These are phyloP conservation scores for Thielaviopsis cerberus DNA, from an alignment of 2,329 filamentous ascomycete species.

Conservation along the genomic window DNA sequence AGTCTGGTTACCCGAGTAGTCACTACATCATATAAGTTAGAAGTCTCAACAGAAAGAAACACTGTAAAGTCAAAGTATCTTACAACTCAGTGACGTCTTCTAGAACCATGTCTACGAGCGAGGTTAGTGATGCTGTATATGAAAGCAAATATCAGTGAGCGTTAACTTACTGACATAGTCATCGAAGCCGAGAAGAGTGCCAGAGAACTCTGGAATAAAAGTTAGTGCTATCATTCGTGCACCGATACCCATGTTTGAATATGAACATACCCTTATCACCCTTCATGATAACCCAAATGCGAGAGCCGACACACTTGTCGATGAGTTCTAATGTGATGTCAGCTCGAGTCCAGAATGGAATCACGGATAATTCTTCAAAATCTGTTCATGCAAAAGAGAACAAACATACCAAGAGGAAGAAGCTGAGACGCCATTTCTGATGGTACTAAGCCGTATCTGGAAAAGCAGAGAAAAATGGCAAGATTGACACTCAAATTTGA, in stretches of 20 bases:
- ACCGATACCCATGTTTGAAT: neutral
- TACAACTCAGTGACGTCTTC: slow-evolving; percentile 96
- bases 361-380: neutral
- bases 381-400: neutral
- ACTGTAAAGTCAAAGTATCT: slow-evolving; percentile 16
- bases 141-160: neutral
- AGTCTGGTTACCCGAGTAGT: slow-evolving; percentile 72
- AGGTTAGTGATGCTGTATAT: slow-evolving; percentile 12
- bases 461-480: neutral
- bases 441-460: neutral
- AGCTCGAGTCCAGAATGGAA: neutral
- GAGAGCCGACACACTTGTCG: slow-evolving; percentile 94
- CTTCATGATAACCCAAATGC: slow-evolving; percentile 99
- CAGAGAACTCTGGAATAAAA: slow-evolving; percentile 60
- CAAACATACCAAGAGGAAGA: slow-evolving; percentile 43
- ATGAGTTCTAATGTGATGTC: slow-evolving; percentile 57
- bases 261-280: slow-evolving; percentile 67
- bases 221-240: slow-evolving; percentile 5
- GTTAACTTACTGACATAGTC: slow-evolving; percentile 91
- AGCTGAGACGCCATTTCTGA: slow-evolving; percentile 50
- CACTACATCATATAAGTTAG: slow-evolving; percentile 32
- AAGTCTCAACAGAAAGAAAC: neutral
- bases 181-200: slow-evolving; percentile 86
- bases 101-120: slow-evolving; percentile 71
- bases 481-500: neutral